Base-by-base conservation (phyloP, 1,284 basidiomycete genomes). In the Volvariella surrecta region DNA sequence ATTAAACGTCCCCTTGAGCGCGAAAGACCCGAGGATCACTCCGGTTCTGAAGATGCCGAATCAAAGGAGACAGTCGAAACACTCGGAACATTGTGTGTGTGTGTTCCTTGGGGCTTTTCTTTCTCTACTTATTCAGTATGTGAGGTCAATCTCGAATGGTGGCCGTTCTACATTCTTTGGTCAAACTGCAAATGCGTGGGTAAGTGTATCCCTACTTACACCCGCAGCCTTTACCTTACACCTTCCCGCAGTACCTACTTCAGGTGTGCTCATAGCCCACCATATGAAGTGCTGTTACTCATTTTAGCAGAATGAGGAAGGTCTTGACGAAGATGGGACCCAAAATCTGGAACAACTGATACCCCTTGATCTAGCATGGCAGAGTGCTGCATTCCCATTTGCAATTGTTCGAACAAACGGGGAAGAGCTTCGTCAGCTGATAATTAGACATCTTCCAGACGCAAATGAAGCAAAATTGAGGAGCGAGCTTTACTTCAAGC, bases 161-260 rank as follows among this genome's bases (percentile, higher is more conserved):
- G 80, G 79, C 19, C 70, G 73, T 35, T 71, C 76, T 3, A 77
- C 73, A 39, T 83, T 82, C 58, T 82, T 73, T 54, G 80, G 80
- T 18, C 68, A 67, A 44, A 71, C 77, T 24, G 79, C 80, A 17
- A 82, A 78, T 55, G 74, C 79, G 45, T 81, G 78, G 74, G 79
- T 83, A 60, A 51, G 77, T 58, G 24, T 11, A 28, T 28, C 44
- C 11, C 21, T 43, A 35, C 38, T 6, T 48, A 38, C 42, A 39
- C 30, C 35, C 13, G 31, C 16, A 37, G 39, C 40, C 39, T 20
- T 22, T 32, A 40, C 32, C 19, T 39, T 24, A 38, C 32, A 20
- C 13, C 18, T 37, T 22, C 32, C 38, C 39, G 3, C 46, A 71
- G 70, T 69, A 70, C 61, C 66, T 72, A 45, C 63, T 72, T 49